phyloP scores from a whole-genome alignment of 2,329 filamentous ascomycete species.

The Pseudofabraea citricarpa region DNA sequence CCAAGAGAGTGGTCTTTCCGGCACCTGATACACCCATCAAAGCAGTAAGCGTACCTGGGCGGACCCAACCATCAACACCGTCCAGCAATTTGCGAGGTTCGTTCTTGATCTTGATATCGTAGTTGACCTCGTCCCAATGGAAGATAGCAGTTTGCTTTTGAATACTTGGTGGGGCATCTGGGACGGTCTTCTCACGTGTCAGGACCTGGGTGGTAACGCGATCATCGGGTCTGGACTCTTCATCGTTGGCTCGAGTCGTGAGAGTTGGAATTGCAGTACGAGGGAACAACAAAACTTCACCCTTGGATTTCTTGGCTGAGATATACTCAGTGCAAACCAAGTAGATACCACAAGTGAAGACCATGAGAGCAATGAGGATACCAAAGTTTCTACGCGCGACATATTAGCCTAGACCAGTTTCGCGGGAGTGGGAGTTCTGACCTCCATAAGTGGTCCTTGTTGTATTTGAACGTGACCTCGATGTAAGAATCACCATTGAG shows the following conservation, averaged over 20 bases:
- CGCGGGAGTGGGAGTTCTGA: background rate
- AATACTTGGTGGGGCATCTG: conserved; percentile 21
- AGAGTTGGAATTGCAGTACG: conserved; percentile 47
- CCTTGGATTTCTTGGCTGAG: conserved; percentile 65
- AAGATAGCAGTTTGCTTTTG: conserved; percentile 47
- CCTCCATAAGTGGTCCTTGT: conserved; percentile 57
- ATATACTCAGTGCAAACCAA: conserved; percentile 57
- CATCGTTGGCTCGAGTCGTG: conserved; percentile 8
- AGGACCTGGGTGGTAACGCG: conserved; percentile 20
- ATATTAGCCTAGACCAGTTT: conserved; percentile 20
- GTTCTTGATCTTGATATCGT: conserved; percentile 70
- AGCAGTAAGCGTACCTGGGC: conserved; percentile 83
- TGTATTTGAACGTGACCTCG: conserved; percentile 50
- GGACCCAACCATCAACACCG: conserved; percentile 88
- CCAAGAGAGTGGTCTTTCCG: conserved; percentile 89
- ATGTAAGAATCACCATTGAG: conserved; percentile 60
- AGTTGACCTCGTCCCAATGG: conserved; percentile 44
- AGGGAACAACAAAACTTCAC: conserved; percentile 71
- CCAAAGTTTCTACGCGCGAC: conserved; percentile 56
- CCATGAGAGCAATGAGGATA: conserved; percentile 59
- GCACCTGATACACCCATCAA: conserved; percentile 74
- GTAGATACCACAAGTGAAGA: conserved; percentile 56
- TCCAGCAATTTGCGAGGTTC: conserved; percentile 74
- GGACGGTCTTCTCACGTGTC: conserved; percentile 49
- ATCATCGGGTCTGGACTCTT: conserved; percentile 25